A percentile compares a stretch with the other conserved stretches of the same genome.
Evolutionary conservation across 495 filamentous ascomycete species (phyloP).

Genomic region (Tricharina praecox): DNA sequence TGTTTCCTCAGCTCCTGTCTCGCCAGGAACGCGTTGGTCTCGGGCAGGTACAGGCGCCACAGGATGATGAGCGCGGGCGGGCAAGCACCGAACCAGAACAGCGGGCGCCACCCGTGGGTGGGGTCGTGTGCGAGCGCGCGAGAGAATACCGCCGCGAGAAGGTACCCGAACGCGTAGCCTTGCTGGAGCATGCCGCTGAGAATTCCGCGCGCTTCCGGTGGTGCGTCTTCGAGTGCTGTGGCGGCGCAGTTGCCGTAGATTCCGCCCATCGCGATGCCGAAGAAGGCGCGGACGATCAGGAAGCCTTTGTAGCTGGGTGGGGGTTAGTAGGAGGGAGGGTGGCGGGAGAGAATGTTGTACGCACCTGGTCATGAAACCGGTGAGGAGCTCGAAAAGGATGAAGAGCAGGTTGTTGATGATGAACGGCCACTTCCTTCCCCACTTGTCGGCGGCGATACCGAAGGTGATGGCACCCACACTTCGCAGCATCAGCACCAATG

Average conservation of each 20-base stretch:
- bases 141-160: constrained; percentile 53
- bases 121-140: constrained; percentile 37
- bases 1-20: constrained; percentile 36
- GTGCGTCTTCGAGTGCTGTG: constrained; percentile 21
- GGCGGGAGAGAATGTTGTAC: neutral
- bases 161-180: constrained; percentile 60
- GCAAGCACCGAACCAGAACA: constrained; percentile 40
- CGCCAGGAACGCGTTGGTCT: constrained; percentile 51
- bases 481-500: constrained; percentile 50
- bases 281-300: constrained; percentile 43
- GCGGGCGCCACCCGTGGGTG: constrained; percentile 17
- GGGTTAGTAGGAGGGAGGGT: constrained; percentile 29
- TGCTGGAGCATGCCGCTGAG: constrained; percentile 67
- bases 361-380: constrained; percentile 29
- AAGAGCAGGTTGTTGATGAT: constrained; percentile 51
- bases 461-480: constrained; percentile 57
- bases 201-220: constrained; percentile 43
- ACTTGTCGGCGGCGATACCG: constrained; percentile 55
- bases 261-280: constrained; percentile 71
- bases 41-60: constrained; percentile 49
- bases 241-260: constrained; percentile 41
- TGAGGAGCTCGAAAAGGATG: constrained; percentile 45
- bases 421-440: constrained; percentile 68
- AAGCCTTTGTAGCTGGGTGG: constrained; percentile 47
- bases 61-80: constrained; percentile 48